Base-by-base conservation (phyloP, 208 protist species). In the Endotrypanum monterogeii region DNA sequence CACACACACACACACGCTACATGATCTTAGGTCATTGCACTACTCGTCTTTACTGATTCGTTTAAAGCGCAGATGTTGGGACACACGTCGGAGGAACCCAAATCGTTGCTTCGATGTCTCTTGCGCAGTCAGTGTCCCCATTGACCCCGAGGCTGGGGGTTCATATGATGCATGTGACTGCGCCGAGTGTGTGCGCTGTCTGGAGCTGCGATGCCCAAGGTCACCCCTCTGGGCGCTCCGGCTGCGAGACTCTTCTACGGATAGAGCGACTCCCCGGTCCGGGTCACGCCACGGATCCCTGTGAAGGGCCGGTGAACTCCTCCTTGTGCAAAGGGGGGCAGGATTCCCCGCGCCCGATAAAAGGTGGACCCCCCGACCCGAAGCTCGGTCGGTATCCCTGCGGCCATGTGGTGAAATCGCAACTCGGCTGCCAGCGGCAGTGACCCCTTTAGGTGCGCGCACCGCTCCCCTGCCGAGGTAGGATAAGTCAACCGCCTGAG, bases 41-140 rank as follows among this genome's bases (percentile, higher is more conserved):
- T 51, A 52, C 2, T 32, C 23, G 41, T 20, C 63, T 25, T 20
- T 54, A 20, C 44, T 6, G n/a, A 1, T 20, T 12, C 63, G 12
- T 23, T 44, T 6, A 25, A 14, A n/a, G 32, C 58, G 54, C 28
- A 80, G 32, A 18, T 30, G 25, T 54, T 46, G 56, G 1, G 75
- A n/a, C 25, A 80, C 69, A 18, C 75, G 75, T n/a, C n/a, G 35
- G 62, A 80, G 62, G 41, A 56, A 46, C 3, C 50, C 60, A 58
- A 75, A 74, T 25, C 75, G 75, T 25, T 68, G 62, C 69, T 62
- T 74, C 30, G 75, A 71, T 20, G 39, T 71, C 63, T 71, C 75
- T 35, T 74, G 61, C 5, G 60, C 51, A 20, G 32, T 37, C 35
- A 61, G 2, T 39, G 67, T 4, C n/a, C 3, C 35, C 37, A 23